These are phyloP conservation scores for Sanghuangporus sanghuang DNA, from an alignment of 1,284 basidiomycete species.

Conservation along the genomic window DNA sequence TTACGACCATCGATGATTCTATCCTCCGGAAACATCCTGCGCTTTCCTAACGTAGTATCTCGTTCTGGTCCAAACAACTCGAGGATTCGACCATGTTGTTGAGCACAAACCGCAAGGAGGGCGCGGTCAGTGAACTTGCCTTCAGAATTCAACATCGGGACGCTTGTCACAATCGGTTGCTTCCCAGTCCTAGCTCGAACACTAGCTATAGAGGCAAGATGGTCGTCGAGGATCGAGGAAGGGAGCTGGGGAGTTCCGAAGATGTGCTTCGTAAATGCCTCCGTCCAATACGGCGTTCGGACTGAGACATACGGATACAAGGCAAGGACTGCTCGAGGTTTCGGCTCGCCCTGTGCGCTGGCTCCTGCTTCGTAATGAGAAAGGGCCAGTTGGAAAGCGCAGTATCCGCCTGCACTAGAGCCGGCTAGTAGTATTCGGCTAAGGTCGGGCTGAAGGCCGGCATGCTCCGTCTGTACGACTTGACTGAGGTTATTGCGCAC, in stretches of 20 bases:
- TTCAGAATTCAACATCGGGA: not conserved
- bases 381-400: constrained; percentile 11
- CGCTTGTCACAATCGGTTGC: constrained; percentile 5
- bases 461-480: not conserved
- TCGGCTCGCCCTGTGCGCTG: not conserved
- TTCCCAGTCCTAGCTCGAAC: not conserved
- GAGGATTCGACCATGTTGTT: constrained; percentile 12
- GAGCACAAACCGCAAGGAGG: not conserved
- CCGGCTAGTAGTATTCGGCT: constrained; percentile 4
- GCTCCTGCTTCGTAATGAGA: not conserved
- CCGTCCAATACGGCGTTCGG: constrained; percentile 7
- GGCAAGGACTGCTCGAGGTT: constrained; percentile 1
- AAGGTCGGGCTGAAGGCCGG: constrained; percentile 1
- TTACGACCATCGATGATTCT: constrained; percentile 7
- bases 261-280: constrained; percentile 9
- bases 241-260: constrained; percentile 3
- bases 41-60: constrained; percentile 4
- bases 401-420: constrained; percentile 14
- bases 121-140: not conserved
- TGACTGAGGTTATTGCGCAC: not conserved
- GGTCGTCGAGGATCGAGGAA: constrained; percentile 5
- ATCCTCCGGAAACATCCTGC: constrained; percentile 9
- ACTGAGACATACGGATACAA: constrained; percentile 4
- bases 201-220: constrained; percentile 1
- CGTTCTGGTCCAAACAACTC: constrained; percentile 10